Evolutionary conservation across 495 filamentous ascomycete species (phyloP), one percentile per base, ranked within the genome.

Genomic region (Cercophora sp.): DNA sequence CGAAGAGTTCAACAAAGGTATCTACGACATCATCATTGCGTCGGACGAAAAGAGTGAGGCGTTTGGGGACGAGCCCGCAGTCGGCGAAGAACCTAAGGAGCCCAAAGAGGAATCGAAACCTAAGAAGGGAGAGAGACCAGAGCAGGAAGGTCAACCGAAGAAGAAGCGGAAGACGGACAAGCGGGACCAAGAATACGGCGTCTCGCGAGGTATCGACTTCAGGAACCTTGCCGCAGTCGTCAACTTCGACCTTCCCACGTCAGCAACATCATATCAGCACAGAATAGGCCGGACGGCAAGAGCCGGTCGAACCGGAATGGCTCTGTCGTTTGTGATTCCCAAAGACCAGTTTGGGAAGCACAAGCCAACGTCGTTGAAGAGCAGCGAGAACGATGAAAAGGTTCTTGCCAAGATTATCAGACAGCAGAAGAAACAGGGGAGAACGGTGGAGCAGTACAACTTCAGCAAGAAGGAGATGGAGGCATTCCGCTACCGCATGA

Each of bases 131-230:
- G 57, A 63, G n/a, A 41, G 55, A 8, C 46, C 52, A 1, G 36
- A 53, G 25, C 42, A 50, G 18, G 52, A 55, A 15, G 36, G 40
- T 8, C 56, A 57, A 18, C 43, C 54, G 3, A 65, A 63, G 62
- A 71, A 64, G 64, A 68, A 66, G 62, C 55, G 60, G 40, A 66
- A 58, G 57, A 62, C 45, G 5, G 37, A 52, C 3, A 71, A 55
- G 55, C 58, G 46, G 22, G 85, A 91, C 59, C 86, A 87, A 64
- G 93, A 97, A 60, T 97, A 91, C 63, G 89, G 91, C 26, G 81
- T 97, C 26, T 91, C 92, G 11, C 86, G 93, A 56, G 91, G 90
- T 37, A 93, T 96, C 67, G 93, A 99, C 69, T 99, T 99, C 77
- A 85, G 89, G 56, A 88, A 96, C 68, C 89, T 97, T 46, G 84